Percentiles rank a stretch among this genome's conserved stretches.
Conservation (phyloP, 495 filamentous ascomycete species). For the Penicillium robsamsonii region DNA sequence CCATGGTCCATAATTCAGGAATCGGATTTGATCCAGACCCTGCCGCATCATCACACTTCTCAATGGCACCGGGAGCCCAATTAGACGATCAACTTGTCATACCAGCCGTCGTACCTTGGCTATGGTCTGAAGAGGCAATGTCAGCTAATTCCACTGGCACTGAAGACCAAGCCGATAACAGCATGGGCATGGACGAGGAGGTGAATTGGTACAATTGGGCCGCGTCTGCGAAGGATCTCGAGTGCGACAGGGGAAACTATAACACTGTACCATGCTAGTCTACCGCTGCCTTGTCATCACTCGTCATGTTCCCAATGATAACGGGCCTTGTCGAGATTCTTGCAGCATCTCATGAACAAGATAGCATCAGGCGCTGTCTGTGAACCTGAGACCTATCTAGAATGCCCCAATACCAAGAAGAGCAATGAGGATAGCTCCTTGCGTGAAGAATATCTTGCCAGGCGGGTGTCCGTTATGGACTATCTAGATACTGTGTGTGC, state of each 20-base stretch:
- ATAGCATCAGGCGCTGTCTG: no score
- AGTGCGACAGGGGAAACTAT: neutral
- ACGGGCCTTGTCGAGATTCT: no score
- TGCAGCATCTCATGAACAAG: no score
- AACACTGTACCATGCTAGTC: neutral
- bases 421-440: no score
- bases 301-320: neutral
- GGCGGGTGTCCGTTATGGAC: no score
- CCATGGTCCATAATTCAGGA: neutral
- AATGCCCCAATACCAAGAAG: no score
- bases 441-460: no score
- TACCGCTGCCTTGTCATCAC: neutral
- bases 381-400: no score
- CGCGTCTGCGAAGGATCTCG: constrained; percentile 37
- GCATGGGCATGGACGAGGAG: constrained; percentile 40
- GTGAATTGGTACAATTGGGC: constrained; percentile 53
- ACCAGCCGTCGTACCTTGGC: constrained; percentile 28
- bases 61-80: neutral
- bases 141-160: constrained; percentile 10
- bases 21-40: neutral
- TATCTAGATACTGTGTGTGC: no score
- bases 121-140: constrained; percentile 27
- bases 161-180: constrained; percentile 28
- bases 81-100: constrained; percentile 8
- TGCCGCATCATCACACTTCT: neutral